phyloP scores from a whole-genome alignment of 2,329 filamentous ascomycete genomes.

The Sporothrix dimorphospora region DNA sequence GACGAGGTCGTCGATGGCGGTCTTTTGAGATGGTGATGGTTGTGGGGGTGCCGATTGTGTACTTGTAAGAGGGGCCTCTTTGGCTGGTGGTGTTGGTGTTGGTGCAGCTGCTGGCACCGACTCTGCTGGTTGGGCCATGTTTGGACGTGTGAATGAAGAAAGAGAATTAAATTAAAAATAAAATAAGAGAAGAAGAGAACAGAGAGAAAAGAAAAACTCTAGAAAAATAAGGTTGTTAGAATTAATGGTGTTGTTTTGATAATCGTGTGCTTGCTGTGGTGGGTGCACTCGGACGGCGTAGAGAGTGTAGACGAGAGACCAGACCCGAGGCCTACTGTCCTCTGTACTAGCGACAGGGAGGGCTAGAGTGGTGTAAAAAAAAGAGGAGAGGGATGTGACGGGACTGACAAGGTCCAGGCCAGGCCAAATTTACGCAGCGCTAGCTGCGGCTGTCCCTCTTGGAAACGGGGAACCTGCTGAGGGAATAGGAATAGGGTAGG shows the following conservation, averaged over 20 bases:
- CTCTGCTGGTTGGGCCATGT: conserved; percentile 6
- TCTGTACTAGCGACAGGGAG: neutral
- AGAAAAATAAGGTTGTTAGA: neutral
- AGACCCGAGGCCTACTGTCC: neutral
- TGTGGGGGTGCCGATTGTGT: neutral
- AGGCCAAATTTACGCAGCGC: neutral
- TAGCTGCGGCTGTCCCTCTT: conserved; percentile 12
- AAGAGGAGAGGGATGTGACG: neutral
- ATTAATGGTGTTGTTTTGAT: neutral
- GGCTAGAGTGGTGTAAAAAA: neutral
- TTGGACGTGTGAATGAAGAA: neutral
- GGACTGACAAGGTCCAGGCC: neutral
- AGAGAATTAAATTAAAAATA: neutral
- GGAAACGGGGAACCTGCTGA: neutral
- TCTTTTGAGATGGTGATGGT: neutral
- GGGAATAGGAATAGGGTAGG: neutral
- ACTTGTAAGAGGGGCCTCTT: no score
- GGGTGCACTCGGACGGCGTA: neutral
- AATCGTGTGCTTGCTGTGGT: neutral
- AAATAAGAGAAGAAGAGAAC: neutral
- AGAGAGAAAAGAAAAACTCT: neutral
- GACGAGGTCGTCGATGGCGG: conserved; percentile 37
- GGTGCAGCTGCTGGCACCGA: neutral
- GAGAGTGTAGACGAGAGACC: neutral
- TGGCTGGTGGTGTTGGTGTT: neutral